A percentile compares a stretch with the other conserved stretches of the same genome.
These are phyloP conservation scores for Stygiomarasmius scandens DNA, from an alignment of 1,284 basidiomycete species.

Conservation along the genomic window DNA sequence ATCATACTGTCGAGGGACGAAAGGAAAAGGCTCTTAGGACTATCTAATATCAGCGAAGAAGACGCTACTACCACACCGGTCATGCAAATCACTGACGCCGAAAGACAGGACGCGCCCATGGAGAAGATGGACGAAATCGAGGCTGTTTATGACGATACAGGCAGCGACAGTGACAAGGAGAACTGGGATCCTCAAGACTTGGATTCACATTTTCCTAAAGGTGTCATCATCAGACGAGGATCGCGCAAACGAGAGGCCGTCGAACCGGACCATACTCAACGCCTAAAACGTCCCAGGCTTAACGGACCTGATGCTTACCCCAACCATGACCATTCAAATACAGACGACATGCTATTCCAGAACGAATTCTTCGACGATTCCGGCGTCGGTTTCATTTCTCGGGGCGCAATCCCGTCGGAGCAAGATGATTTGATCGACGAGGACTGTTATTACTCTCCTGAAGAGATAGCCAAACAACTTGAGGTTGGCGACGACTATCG, in stretches of 20 bases:
- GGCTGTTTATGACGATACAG: background rate
- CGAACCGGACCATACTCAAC: slow-evolving; percentile 4
- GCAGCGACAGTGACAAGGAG: slow-evolving; percentile 19
- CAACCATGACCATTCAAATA: background rate
- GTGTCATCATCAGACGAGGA: too few relatives aligned
- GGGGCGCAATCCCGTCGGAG: too few relatives aligned
- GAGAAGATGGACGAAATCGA: too few relatives aligned
- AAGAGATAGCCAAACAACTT: too few relatives aligned
- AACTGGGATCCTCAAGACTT: slow-evolving; percentile 8
- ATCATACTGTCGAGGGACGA: slow-evolving; percentile 25
- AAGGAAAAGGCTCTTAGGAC: slow-evolving; percentile 20
- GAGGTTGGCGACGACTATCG: too few relatives aligned
- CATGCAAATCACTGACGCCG: background rate
- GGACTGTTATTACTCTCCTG: background rate
- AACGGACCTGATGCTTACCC: background rate
- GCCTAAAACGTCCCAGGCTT: slow-evolving; percentile 16
- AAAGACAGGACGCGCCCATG: too few relatives aligned
- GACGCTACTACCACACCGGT: too few relatives aligned
- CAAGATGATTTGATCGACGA: background rate
- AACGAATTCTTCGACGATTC: slow-evolving; percentile 27
- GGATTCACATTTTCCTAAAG: too few relatives aligned
- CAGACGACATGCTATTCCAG: background rate
- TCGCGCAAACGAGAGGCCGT: background rate
- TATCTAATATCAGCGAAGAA: slow-evolving; percentile 3
- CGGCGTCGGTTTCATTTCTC: slow-evolving; percentile 20